Base-by-base conservation (phyloP, 2,329 filamentous ascomycete genomes). In the Fusarium decemcellulare region DNA sequence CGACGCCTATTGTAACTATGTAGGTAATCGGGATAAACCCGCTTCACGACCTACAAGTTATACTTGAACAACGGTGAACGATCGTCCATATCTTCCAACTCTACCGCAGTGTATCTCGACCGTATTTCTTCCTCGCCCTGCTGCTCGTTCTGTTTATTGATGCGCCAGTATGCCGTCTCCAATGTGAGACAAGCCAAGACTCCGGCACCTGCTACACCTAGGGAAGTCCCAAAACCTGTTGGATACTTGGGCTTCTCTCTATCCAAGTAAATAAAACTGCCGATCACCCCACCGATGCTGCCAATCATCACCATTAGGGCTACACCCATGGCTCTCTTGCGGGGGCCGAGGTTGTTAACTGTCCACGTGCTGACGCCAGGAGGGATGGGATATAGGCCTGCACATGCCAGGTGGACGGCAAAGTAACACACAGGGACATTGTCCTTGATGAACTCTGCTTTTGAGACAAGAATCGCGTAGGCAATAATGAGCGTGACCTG, bases 291-390 rank as follows among this genome's bases (percentile, higher is more conserved):
- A 15, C 67, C 69, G n/a, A 56, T 32, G 34, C 64, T 71, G 4
- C 63, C 63, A 8, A 69, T 34, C 12, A 50, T 56, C 23, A 80
- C 77, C 16, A 80, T 71, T 32, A 72, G 75, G 0, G 72, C 79
- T 51, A 79, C 78, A 1, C 76, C 78, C 52, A 77, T 71, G 1
- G 77, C 77, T 1, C 78, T 65, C 60, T 79, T 81, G 0, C 70
- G 70, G 0, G 78, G 72, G 6, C 74, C 72, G 0, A 78, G 69
- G 57, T 81, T 81, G 59, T 74, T 76, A 8, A 77, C 60, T 30
- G 74, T 77, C 79, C 79, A 81, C 2, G 78, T 73, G 42, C 75
- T 78, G 30, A 64, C 75, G 10, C 73, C 76, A 3, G 79, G 78
- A 16, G 62, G 56, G 39, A 72, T 67, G 1, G 78, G 78, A 27